A percentile compares a stretch with the other conserved stretches of the same genome.
Conservation (phyloP, 176 grass and related monocot species). For the Eleusine coracana region DNA sequence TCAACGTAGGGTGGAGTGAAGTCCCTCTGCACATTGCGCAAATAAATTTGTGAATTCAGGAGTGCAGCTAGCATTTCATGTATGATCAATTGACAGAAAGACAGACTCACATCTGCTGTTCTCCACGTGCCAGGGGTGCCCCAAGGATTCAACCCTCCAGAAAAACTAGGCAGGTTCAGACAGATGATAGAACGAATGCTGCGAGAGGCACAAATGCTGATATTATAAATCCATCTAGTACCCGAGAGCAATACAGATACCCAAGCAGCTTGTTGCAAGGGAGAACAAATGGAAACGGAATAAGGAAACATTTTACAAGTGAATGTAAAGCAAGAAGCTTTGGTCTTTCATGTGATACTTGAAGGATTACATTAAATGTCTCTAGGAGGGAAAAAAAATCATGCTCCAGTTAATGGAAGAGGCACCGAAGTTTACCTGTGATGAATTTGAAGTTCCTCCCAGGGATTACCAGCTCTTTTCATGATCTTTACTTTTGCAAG, state of each 20-base stretch:
- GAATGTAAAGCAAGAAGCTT: background rate
- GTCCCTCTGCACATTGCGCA: constrained; percentile 52
- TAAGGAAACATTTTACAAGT: background rate
- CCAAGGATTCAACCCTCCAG: constrained; percentile 77
- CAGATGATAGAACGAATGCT: constrained; percentile 80
- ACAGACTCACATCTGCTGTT: constrained; percentile 49
- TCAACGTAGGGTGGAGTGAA: constrained; percentile 72
- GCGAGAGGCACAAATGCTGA: constrained; percentile 15
- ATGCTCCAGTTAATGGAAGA: background rate
- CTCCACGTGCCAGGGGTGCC: constrained; percentile 53
- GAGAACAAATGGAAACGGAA: background rate
- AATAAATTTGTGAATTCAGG: background rate
- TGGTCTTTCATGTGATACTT: background rate
- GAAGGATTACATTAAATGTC: background rate
- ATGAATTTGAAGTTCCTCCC: constrained; percentile 82
- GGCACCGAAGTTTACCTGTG: constrained; percentile 50
- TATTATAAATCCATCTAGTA: constrained; percentile 20
- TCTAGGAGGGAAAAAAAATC: constrained; percentile 8
- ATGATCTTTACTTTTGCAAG: constrained; percentile 89
- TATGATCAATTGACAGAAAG: background rate
- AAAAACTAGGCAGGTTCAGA: constrained; percentile 77
- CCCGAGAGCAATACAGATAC: background rate
- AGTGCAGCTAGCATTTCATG: background rate
- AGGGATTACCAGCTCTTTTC: constrained; percentile 63
- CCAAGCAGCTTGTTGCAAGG: constrained; percentile 10